Evolutionary conservation across 2,329 filamentous ascomycete species (phyloP), one percentile per base, ranked within the genome.

Genomic region (Salinomyces thailandicus): DNA sequence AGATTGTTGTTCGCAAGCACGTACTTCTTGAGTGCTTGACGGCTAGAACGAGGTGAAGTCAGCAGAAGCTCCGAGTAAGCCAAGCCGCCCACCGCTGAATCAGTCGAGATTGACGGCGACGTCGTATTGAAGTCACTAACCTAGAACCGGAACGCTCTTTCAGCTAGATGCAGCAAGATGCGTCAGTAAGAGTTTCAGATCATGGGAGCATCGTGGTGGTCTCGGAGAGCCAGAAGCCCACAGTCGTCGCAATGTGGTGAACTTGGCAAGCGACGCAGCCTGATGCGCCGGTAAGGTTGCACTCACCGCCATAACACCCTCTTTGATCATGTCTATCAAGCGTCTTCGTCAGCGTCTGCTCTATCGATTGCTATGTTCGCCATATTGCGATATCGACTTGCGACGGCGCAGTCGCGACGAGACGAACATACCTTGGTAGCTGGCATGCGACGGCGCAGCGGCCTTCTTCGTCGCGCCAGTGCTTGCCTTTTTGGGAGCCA

Each of bases 11-110:
- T 83, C 58, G 73, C 71, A 58, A 71, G 69, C 49, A 84, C 75
- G 60, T 83, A 83, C 62, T 83, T 83, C 72, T 82, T 82, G 60
- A 83, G 72, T 38, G 76, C 75, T 63, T 80, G 75, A 57, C 79
- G 79, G 59, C 76, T 80, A 59, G 39, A 36, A 40, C 31, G 48
- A 35, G 36, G 38, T 39, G 48, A 39, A 13, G 43, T 49, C 44
- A 54, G 53, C 43, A 52, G 36, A 42, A 18, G 26, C 40, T 33
- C 26, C 40, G 35, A 24, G 20, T n/a, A 30, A 37, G 38, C 38
- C 41, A 35, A 12, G 42, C 38, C 40, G 35, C 33, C 26, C 26
- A 33, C 26, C 36, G 35, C 37, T 31, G 18, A 41, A 43, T 12
- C 33, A 22, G 41, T 38, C 36, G 43, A 28, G 43, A 42, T 39